These are phyloP conservation scores for Magnaporthiopsis poae DNA, from an alignment of 2,329 filamentous ascomycete genomes.

Conservation along the genomic window DNA sequence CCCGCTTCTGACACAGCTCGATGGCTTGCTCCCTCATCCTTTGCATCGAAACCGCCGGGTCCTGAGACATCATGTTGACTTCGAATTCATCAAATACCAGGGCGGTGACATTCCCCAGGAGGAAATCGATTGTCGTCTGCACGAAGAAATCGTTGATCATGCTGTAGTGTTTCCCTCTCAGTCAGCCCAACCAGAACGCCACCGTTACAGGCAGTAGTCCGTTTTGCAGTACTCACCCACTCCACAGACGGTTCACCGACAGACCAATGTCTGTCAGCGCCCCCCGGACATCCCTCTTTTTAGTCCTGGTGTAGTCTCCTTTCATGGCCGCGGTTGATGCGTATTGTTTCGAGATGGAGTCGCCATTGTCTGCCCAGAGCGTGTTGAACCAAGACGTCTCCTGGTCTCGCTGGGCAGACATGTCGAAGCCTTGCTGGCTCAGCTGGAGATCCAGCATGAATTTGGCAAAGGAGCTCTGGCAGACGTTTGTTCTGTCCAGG, in stretches of 20 bases:
- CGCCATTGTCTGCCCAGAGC: slow-evolving; percentile 94
- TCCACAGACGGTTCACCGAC: slow-evolving; percentile 68
- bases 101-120: slow-evolving; percentile 77
- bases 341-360: slow-evolving; percentile 91
- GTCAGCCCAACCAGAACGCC: slow-evolving; percentile 11
- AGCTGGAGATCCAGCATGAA: slow-evolving; percentile 74
- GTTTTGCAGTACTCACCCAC: slow-evolving; percentile 39
- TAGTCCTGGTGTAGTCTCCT: slow-evolving; percentile 87
- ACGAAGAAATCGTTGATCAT: slow-evolving; percentile 98
- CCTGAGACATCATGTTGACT: slow-evolving; percentile 81
- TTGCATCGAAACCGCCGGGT: slow-evolving; percentile 77
- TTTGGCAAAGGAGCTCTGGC: slow-evolving; percentile 82
- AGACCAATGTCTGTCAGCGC: slow-evolving; percentile 84
- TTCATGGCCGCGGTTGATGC: slow-evolving; percentile 92
- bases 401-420: slow-evolving; percentile 65
- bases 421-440: slow-evolving; percentile 62
- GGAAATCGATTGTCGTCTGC: slow-evolving; percentile 87
- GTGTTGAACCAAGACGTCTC: slow-evolving; percentile 89
- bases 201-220: neutral
- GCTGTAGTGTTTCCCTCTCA: slow-evolving; percentile 39
- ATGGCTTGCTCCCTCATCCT: slow-evolving; percentile 82
- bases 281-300: slow-evolving; percentile 81
- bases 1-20: slow-evolving; percentile 76
- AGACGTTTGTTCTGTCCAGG: slow-evolving; percentile 88
- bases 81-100: slow-evolving; percentile 91